phyloP scores from a whole-genome alignment of 345 rosid species.

The Populus euphratica region DNA sequence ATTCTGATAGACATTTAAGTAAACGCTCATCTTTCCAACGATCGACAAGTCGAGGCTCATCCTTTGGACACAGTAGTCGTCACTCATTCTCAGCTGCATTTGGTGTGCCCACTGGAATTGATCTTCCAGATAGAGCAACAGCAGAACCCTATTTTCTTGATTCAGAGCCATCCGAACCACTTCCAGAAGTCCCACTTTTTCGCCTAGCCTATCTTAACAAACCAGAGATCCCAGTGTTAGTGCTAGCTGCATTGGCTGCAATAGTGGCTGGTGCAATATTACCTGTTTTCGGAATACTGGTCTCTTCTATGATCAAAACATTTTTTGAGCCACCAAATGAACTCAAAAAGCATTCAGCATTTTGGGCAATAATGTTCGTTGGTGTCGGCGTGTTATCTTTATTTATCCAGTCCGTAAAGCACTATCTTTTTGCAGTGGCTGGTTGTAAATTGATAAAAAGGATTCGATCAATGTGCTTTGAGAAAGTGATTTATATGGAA shows the following conservation, averaged over 20 bases:
- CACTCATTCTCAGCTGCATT: slow-evolving; percentile 2
- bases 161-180: neutral
- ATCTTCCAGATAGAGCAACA: neutral
- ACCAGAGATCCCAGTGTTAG: slow-evolving; percentile 13
- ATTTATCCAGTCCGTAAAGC: neutral
- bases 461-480: slow-evolving; percentile 17
- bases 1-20: slow-evolving; percentile 12
- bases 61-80: slow-evolving; percentile 7
- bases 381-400: neutral
- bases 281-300: slow-evolving; percentile 10
- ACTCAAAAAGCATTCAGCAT: neutral
- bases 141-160: neutral
- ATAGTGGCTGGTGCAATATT: slow-evolving; percentile 6
- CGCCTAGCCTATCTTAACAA: slow-evolving; percentile 15
- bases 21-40: slow-evolving; percentile 3
- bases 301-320: slow-evolving; percentile 6
- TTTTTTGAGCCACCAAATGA: slow-evolving; percentile 11
- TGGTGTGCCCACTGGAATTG: neutral
- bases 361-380: slow-evolving; percentile 10
- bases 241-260: slow-evolving; percentile 3
- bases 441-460: slow-evolving; percentile 14
- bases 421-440: slow-evolving; percentile 10
- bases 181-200: neutral
- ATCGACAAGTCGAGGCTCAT: slow-evolving; percentile 10
- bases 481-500: slow-evolving; percentile 15